phyloP scores from a whole-genome alignment of 2,329 filamentous ascomycete genomes.

The Cordyceps tenuipes region DNA sequence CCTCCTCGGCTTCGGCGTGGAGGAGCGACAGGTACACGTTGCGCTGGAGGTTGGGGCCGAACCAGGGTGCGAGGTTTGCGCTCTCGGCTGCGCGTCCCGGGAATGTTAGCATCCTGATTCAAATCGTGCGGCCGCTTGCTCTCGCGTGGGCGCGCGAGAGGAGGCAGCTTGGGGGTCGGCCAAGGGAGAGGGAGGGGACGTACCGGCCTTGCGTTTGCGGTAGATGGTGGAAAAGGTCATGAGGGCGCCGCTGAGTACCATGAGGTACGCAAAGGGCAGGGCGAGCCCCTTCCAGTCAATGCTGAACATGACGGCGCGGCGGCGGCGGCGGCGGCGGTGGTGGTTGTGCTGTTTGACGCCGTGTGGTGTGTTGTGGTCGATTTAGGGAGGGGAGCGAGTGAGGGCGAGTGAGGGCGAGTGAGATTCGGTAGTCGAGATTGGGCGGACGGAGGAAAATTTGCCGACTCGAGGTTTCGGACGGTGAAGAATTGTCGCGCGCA shows the following conservation, averaged over 20 bases:
- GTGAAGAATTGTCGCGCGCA: background rate
- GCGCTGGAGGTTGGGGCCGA: conserved; percentile 79
- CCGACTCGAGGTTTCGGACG: background rate
- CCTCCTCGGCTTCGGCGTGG: conserved; percentile 60
- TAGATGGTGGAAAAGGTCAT: conserved; percentile 90
- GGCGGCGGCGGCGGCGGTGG: conserved; percentile 4
- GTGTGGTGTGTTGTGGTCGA: background rate
- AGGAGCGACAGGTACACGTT: conserved; percentile 92
- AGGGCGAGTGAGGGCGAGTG: too few relatives aligned
- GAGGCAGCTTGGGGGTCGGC: background rate
- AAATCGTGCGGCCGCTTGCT: background rate
- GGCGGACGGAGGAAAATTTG: background rate
- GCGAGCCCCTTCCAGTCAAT: conserved; percentile 77
- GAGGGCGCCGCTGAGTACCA: conserved; percentile 78
- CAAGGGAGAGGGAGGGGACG: conserved; percentile 22
- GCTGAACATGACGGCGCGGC: conserved; percentile 37
- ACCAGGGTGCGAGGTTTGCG: conserved; percentile 88
- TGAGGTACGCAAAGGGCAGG: conserved; percentile 83
- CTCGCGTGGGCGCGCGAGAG: background rate
- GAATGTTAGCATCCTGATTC: background rate
- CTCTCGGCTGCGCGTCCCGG: conserved; percentile 51
- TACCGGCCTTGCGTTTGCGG: conserved; percentile 81
- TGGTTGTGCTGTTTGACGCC: background rate
- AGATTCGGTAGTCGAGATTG: background rate
- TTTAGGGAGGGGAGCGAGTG: too few relatives aligned